Base-by-base conservation (phyloP, 495 filamentous ascomycete species). In the Parathielavia hyrcaniae region DNA sequence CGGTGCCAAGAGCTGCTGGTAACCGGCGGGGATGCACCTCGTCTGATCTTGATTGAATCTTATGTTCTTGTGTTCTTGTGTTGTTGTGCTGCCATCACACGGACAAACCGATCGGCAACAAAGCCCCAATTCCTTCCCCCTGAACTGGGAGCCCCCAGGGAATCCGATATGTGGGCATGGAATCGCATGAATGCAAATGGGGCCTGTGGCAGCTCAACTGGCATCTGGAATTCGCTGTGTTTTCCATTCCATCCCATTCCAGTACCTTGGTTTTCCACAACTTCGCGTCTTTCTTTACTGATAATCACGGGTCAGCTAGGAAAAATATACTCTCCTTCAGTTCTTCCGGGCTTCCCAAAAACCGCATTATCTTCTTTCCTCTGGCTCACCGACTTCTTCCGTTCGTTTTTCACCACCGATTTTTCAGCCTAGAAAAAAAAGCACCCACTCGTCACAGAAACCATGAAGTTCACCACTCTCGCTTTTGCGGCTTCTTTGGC, bases 401-500 rank as follows among this genome's bases (percentile, higher is more conserved):
- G 19, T 48, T 61, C 38, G n/a, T 35, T 50, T 19, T 17, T 22
- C 19, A 1, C 35, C 12, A 3, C 47, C 30, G 13, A 3, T n/a
- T 10, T 49, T 13, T 34, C 43, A 7, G n/a, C 34, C 34, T 23
- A 16, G n/a, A n/a, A n/a, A n/a, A n/a, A n/a, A n/a, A n/a, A n/a
- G 26, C 34, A n/a, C 0, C 17, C 39, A 44, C 9, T 32, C 39
- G 14, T 36, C 40, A 22, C 12, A 52, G 8, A 36, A 1, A 58
- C 44, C 50, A 71, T 71, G 61, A 71, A 64, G 61, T 53, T 66
- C 45, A 10, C 54, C 44, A 36, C 50, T 47, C 41, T 65, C 50
- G 62, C 66, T 48, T 53, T 65, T 47, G 62, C 64, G 57, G 57
- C 61, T 13, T 69, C 63, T 30, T 44, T 69, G 26, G 26, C 26